These are phyloP conservation scores for Rhodocollybia butyracea DNA, from an alignment of 768 basidiomycete species.

Conservation along the genomic window DNA sequence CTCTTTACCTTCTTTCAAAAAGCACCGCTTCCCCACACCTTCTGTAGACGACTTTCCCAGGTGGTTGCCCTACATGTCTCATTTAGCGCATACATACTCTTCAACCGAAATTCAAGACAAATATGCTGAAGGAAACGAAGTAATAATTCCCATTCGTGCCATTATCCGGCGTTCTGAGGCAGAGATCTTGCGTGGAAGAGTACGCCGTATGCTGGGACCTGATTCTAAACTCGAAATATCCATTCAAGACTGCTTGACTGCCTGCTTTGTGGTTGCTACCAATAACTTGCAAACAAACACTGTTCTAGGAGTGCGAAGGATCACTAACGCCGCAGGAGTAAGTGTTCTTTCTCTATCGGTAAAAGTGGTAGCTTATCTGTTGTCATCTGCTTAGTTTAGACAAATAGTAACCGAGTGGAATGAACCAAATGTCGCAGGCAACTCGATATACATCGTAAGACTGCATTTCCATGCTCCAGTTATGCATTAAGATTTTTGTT, in stretches of 20 bases:
- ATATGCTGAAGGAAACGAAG: conserved; percentile 12
- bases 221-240: conserved; percentile 16
- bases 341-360: conserved; percentile 1
- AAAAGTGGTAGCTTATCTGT: background rate
- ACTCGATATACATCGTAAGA: conserved; percentile 18
- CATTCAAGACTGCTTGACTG: conserved; percentile 27
- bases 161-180: background rate
- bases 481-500: conserved; percentile 8
- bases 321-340: conserved; percentile 27
- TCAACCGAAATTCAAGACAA: conserved; percentile 15
- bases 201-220: background rate
- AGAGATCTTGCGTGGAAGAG: conserved; percentile 9
- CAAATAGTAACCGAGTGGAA: conserved; percentile 15
- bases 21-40: background rate
- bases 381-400: conserved; percentile 15
- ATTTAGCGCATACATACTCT: conserved; percentile 17
- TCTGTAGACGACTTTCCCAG: conserved; percentile 8
- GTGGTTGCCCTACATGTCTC: conserved; percentile 20
- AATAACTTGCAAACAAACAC: conserved; percentile 13
- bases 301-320: conserved; percentile 14
- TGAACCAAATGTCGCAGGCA: conserved; percentile 15
- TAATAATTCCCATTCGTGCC: conserved; percentile 14
- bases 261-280: conserved; percentile 21
- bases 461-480: conserved; percentile 1
- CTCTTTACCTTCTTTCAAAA: conserved; percentile 17